These are phyloP conservation scores for Aspergillus saccharolyticus DNA, from an alignment of 495 filamentous ascomycete species.

Conservation along the genomic window DNA sequence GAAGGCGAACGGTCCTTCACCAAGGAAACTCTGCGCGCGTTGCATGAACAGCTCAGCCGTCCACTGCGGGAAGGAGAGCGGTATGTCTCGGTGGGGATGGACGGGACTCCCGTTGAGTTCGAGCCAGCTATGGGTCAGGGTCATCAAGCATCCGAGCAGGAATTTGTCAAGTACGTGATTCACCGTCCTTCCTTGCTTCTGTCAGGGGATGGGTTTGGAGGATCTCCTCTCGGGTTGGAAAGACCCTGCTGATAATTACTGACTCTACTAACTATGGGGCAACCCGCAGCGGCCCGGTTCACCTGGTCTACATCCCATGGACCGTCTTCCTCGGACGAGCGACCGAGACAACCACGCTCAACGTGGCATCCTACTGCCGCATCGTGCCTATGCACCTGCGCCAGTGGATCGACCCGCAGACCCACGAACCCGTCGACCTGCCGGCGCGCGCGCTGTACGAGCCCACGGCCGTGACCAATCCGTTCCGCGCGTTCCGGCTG, in stretches of 20 bases:
- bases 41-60: background rate
- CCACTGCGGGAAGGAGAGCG: background rate
- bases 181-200: background rate
- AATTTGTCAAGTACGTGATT: background rate
- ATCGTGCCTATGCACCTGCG: background rate
- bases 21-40: background rate
- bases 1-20: background rate
- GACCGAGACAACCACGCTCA: background rate
- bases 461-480: too few relatives aligned
- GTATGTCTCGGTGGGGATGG: background rate
- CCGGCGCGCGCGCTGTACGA: too few relatives aligned
- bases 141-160: background rate
- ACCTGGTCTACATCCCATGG: background rate
- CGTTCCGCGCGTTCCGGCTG: background rate
- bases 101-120: background rate
- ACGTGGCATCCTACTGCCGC: background rate
- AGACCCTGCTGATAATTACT: too few relatives aligned
- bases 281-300: background rate
- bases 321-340: background rate
- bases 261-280: too few relatives aligned
- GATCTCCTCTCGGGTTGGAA: background rate
- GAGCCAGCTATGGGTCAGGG: background rate
- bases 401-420: background rate
- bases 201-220: background rate
- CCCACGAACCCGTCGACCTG: background rate